Evolutionary conservation across 129 eudicot genomes (phyloP).

Genomic region (Ambrosia trifida): DNA sequence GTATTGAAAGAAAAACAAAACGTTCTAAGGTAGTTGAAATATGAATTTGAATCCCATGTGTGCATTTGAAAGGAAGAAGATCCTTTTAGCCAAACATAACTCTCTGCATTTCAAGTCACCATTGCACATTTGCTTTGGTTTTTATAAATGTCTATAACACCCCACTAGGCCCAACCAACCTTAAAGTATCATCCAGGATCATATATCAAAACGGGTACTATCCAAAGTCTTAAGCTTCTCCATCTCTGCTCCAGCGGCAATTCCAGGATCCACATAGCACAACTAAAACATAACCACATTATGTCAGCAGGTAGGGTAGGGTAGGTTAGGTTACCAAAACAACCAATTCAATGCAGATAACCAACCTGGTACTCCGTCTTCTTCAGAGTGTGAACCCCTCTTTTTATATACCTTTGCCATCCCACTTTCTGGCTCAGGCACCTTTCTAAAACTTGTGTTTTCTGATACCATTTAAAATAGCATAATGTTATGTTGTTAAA

Average conservation of each 20-base stretch:
- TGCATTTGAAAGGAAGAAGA: too few species aligned
- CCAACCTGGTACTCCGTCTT: conserved; percentile 82
- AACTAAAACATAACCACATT: conserved; percentile 43
- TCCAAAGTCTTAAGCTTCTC: conserved; percentile 73
- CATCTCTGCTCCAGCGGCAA: conserved; percentile 66
- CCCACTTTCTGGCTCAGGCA: conserved; percentile 63
- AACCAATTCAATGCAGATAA: neutral
- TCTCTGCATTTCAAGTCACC: too few species aligned
- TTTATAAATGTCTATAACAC: too few species aligned
- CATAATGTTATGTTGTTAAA: neutral
- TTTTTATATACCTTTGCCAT: conserved; percentile 81
- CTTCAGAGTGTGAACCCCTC: conserved; percentile 86
- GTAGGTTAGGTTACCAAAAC: neutral
- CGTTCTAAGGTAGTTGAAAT: too few species aligned
- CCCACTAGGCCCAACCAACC: too few species aligned
- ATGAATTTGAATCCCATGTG: too few species aligned
- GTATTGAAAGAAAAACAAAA: too few species aligned
- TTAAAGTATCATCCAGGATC: too few species aligned
- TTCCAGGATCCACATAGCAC: conserved; percentile 85
- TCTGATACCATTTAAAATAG: conserved; percentile 38
- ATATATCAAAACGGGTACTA: conserved; percentile 45
- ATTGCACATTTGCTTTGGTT: too few species aligned
- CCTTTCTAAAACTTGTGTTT: conserved; percentile 62
- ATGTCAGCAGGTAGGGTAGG: conserved; percentile 26
- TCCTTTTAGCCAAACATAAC: too few species aligned